Evolutionary conservation across 1,139 yeast genomes (phyloP).

Genomic region (Lodderomyces orthopsilosis): DNA sequence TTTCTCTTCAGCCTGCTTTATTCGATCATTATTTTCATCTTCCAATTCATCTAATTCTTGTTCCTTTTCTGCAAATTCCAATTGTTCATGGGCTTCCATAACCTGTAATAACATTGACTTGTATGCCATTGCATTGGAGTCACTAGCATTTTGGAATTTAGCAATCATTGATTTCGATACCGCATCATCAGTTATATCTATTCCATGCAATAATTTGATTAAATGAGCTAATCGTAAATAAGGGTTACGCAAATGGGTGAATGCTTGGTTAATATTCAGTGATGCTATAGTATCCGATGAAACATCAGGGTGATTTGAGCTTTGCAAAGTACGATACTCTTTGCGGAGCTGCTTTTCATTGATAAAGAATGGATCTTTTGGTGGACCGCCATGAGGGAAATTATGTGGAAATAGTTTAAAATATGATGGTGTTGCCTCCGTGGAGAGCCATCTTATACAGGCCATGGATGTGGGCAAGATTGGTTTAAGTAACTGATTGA

Average conservation of each 20-base stretch:
- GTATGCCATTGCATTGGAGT: slow-evolving; percentile 37
- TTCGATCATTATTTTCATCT: slow-evolving; percentile 54
- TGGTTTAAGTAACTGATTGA: not conserved
- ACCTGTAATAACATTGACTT: slow-evolving; percentile 68
- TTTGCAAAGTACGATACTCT: slow-evolving; percentile 74
- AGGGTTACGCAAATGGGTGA: slow-evolving; percentile 67
- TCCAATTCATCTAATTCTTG: slow-evolving; percentile 54
- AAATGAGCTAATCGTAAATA: slow-evolving; percentile 52
- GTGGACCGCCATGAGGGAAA: slow-evolving; percentile 70
- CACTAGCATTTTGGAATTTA: slow-evolving; percentile 28
- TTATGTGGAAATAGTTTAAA: slow-evolving; percentile 74
- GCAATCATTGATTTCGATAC: slow-evolving; percentile 37
- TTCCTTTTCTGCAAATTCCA: slow-evolving; percentile 61
- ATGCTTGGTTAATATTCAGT: slow-evolving; percentile 69
- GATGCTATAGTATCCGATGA: slow-evolving; percentile 27
- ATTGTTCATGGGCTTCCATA: slow-evolving; percentile 74
- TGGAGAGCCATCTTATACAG: slow-evolving; percentile 2
- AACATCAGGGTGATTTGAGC: slow-evolving; percentile 78
- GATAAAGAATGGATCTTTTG: slow-evolving; percentile 56
- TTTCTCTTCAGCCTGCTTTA: slow-evolving; percentile 35
- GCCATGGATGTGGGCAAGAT: no score
- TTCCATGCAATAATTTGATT: slow-evolving; percentile 34
- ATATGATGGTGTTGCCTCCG: slow-evolving; percentile 22
- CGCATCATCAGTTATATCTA: slow-evolving; percentile 42
- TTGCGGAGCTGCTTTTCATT: slow-evolving; percentile 56